Conservation (phyloP, 768 basidiomycete species). For the Leccinum pellstonianum region DNA sequence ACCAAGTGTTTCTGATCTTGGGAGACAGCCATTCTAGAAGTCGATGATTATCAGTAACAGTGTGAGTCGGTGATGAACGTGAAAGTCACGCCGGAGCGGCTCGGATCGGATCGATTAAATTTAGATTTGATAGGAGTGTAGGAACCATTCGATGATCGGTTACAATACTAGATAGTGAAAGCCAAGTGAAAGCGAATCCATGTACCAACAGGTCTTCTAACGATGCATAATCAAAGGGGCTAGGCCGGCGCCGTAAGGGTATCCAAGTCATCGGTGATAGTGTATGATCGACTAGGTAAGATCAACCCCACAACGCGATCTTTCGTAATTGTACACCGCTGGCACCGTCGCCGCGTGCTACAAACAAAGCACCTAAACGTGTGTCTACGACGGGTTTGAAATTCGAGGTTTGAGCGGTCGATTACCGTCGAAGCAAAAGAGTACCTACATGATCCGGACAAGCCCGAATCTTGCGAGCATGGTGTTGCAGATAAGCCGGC, state of each 20-base stretch:
- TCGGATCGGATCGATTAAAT: not conserved
- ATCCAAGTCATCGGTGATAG: not conserved
- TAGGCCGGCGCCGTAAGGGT: not conserved
- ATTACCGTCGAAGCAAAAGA: not conserved
- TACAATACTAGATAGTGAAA: not conserved
- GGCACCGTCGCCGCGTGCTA: slow-evolving; percentile 31
- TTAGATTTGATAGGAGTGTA: not conserved
- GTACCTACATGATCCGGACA: slow-evolving; percentile 32
- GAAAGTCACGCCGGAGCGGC: not conserved
- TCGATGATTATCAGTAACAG: not conserved
- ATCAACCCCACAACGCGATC: slow-evolving; percentile 42
- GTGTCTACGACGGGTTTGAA: slow-evolving; percentile 29
- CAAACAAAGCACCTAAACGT: slow-evolving; percentile 42
- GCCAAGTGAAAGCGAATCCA: not conserved
- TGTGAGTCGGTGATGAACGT: not conserved
- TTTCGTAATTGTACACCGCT: slow-evolving; percentile 38
- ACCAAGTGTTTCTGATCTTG: slow-evolving; percentile 23
- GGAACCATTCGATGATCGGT: not conserved
- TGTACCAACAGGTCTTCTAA: not conserved
- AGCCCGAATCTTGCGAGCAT: slow-evolving; percentile 27
- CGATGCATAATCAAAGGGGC: not conserved
- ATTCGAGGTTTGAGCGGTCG: not conserved
- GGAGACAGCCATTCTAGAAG: slow-evolving; percentile 10
- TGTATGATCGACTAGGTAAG: not conserved
- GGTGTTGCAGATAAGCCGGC: slow-evolving; percentile 37